Evolutionary conservation across 768 basidiomycete species (phyloP).

Genomic region (Mycena kentingensis): DNA sequence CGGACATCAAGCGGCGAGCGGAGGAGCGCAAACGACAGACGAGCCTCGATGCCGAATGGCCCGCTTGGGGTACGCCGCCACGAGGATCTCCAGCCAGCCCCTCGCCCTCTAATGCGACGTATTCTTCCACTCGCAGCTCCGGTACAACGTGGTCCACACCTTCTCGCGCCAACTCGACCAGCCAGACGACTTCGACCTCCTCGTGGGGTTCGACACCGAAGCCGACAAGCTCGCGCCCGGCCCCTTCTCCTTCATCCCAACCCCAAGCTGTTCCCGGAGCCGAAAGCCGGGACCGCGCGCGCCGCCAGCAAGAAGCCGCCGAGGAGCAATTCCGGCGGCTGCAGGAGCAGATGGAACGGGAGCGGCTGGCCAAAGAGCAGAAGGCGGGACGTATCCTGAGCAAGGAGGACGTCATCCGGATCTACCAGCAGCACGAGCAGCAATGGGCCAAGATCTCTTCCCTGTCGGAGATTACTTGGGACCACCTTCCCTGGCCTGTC

Average conservation of each 20-base stretch:
- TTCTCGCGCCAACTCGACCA: background rate
- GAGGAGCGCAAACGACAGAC: slow-evolving; percentile 51
- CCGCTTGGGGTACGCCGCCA: slow-evolving; percentile 11
- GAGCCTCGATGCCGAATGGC: slow-evolving; percentile 35
- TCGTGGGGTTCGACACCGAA: no score
- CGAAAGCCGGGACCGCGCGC: slow-evolving; percentile 57
- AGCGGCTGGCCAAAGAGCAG: slow-evolving; percentile 48
- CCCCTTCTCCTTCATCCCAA: slow-evolving; percentile 22
- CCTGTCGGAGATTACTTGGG: slow-evolving; percentile 55
- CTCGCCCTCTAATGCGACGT: slow-evolving; percentile 26
- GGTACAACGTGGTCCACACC: slow-evolving; percentile 6
- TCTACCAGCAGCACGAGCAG: slow-evolving; percentile 63
- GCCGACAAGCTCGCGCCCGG: no score
- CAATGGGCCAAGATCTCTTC: slow-evolving; percentile 56
- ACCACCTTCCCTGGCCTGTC: slow-evolving; percentile 76
- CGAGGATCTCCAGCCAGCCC: slow-evolving; percentile 32
- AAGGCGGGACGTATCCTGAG: slow-evolving; percentile 49
- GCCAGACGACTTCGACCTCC: background rate
- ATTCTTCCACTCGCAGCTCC: slow-evolving; percentile 15
- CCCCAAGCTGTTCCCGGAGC: slow-evolving; percentile 23
- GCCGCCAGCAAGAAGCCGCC: slow-evolving; percentile 64
- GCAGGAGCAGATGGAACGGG: slow-evolving; percentile 53
- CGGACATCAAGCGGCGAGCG: slow-evolving; percentile 42
- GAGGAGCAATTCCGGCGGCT: slow-evolving; percentile 68
- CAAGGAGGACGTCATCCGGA: slow-evolving; percentile 56